Percentiles rank a stretch among this genome's conserved stretches.
These are phyloP conservation scores for Labyrinthula sp. DNA, from an alignment of 352 stramenopile genomes.

Conservation along the genomic window DNA sequence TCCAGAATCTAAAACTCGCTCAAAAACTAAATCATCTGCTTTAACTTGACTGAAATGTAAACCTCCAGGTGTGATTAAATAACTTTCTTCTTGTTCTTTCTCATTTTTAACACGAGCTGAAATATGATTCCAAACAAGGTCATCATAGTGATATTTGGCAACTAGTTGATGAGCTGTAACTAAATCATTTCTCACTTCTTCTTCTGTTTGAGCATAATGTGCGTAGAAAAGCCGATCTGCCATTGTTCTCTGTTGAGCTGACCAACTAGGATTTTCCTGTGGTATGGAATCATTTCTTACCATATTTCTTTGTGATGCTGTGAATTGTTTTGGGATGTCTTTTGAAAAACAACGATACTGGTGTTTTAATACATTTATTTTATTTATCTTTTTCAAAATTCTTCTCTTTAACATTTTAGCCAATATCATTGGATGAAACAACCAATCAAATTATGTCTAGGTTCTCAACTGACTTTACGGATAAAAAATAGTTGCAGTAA, in stretches of 20 bases:
- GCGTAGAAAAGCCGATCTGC: slow-evolving; percentile 21
- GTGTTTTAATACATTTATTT: too few species aligned
- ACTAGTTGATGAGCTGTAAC: slow-evolving; percentile 33
- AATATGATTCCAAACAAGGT: slow-evolving; percentile 39
- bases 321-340: too few species aligned
- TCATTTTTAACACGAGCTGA: slow-evolving; percentile 31
- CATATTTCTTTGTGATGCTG: too few species aligned
- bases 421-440: too few species aligned
- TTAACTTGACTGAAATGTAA: slow-evolving; percentile 35
- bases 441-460: too few species aligned
- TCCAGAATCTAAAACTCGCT: slow-evolving; percentile 31
- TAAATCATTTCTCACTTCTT: slow-evolving; percentile 34
- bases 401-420: too few species aligned
- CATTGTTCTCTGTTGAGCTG: slow-evolving; percentile 17
- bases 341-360: too few species aligned
- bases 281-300: too few species aligned
- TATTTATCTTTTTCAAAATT: too few species aligned
- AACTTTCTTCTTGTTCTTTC: slow-evolving; percentile 21
- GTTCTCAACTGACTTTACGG: too few species aligned
- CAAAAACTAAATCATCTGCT: slow-evolving; percentile 34
- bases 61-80: slow-evolving; percentile 35
- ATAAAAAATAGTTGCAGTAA: too few species aligned
- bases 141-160: slow-evolving; percentile 36
- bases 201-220: slow-evolving; percentile 1
- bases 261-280: too few species aligned